Evolutionary conservation across 768 basidiomycete genomes (phyloP).

Genomic region (Suillus hirtellus): DNA sequence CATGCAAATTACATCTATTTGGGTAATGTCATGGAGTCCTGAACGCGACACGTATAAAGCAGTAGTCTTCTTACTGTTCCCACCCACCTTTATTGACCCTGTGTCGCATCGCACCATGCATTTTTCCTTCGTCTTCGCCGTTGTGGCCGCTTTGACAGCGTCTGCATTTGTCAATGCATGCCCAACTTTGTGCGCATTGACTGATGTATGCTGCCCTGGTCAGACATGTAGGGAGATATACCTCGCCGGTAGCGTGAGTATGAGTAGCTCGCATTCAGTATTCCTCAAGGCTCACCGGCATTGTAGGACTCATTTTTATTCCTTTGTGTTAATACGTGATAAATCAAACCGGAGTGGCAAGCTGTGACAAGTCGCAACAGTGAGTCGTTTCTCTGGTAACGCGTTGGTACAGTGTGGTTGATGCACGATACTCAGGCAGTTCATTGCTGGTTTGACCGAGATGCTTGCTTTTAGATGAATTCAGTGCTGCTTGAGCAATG

Average conservation of each 20-base stretch:
- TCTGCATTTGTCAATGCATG: neutral
- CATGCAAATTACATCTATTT: neutral
- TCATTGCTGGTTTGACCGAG: neutral
- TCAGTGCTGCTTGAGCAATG: neutral
- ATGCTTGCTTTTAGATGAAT: neutral
- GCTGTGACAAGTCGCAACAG: neutral
- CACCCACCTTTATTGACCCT: neutral
- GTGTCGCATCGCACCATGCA: neutral
- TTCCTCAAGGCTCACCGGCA: neutral
- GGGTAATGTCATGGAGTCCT: neutral
- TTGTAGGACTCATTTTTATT: neutral
- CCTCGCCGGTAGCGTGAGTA: neutral
- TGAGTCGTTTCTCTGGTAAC: neutral
- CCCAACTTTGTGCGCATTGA: accelerated
- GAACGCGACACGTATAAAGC: neutral
- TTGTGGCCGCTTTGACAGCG: neutral
- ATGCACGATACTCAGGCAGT: neutral
- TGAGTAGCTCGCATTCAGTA: neutral
- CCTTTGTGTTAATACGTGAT: neutral
- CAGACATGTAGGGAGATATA: neutral
- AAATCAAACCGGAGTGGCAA: neutral
- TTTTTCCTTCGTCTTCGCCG: neutral
- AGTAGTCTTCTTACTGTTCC: neutral
- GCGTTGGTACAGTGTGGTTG: neutral
- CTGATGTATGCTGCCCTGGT: neutral